phyloP scores from a whole-genome alignment of 1,139 yeast genomes.

The Yamadazyma atlantica region DNA sequence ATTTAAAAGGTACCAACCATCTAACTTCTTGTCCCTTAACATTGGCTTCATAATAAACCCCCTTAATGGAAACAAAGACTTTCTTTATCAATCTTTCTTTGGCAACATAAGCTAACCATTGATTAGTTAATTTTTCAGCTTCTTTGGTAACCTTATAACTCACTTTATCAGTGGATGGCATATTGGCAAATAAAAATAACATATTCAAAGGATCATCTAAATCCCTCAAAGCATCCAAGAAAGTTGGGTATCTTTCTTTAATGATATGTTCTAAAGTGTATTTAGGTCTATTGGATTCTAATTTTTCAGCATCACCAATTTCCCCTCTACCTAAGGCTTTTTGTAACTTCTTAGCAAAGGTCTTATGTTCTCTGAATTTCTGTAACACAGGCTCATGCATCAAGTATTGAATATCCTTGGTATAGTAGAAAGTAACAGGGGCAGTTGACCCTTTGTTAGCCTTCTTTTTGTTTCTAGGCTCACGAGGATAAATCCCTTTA shows the following conservation, averaged over 20 bases:
- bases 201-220: constrained; percentile 93
- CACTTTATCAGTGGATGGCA: constrained; percentile 91
- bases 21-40: constrained; percentile 89
- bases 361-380: constrained; percentile 93
- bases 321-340: constrained; percentile 93
- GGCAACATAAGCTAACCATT: constrained; percentile 94
- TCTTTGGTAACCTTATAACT: constrained; percentile 78
- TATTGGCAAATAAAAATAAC: constrained; percentile 88
- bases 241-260: constrained; percentile 94
- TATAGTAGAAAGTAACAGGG: constrained; percentile 90
- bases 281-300: constrained; percentile 78
- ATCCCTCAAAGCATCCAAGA: constrained; percentile 88
- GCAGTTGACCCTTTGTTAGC: constrained; percentile 97
- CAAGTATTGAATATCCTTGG: constrained; percentile 91
- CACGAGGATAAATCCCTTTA: constrained; percentile 96
- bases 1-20: constrained; percentile 97
- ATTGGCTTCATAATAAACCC: constrained; percentile 91
- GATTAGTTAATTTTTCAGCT: constrained; percentile 84
- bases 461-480: constrained; percentile 93
- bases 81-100: constrained; percentile 79
- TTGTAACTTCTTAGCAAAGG: constrained; percentile 87
- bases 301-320: constrained; percentile 79
- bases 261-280: constrained; percentile 88
- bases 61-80: constrained; percentile 95
- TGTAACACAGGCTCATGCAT: constrained; percentile 92